Percentiles rank a stretch among this genome's conserved stretches.
phyloP scores from a whole-genome alignment of 192 early-diverging fungal species.

The Phycomyces blakesleeanus region DNA sequence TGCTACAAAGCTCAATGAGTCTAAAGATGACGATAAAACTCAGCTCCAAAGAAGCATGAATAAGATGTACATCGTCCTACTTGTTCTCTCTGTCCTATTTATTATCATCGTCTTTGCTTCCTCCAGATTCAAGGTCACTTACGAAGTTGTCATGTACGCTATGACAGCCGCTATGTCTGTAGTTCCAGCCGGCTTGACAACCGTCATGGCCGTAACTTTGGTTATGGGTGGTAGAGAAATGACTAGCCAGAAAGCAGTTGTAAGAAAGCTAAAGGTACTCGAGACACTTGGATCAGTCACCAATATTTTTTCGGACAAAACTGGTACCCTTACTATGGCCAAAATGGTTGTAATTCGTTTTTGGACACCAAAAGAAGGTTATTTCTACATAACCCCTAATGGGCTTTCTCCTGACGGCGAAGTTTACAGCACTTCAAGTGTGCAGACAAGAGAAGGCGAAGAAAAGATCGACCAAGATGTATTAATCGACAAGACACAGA shows the following conservation, averaged over 20 bases:
- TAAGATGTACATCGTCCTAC: conserved; percentile 72
- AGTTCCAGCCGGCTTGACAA: conserved; percentile 91
- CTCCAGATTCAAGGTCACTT: conserved; percentile 56
- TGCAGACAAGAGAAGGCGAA: not conserved
- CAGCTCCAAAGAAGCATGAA: conserved; percentile 64
- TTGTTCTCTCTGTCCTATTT: conserved; percentile 62
- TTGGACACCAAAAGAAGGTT: conserved; percentile 74
- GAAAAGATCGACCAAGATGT: not conserved
- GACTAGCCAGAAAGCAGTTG: conserved; percentile 85
- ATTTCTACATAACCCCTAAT: conserved; percentile 58
- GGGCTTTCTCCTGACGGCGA: conserved; percentile 64
- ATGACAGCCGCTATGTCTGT: conserved; percentile 84
- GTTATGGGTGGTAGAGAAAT: conserved; percentile 84
- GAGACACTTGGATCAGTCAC: conserved; percentile 92
- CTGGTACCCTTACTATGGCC: conserved; percentile 89
- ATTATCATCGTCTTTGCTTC: conserved; percentile 82
- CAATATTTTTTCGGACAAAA: conserved; percentile 95
- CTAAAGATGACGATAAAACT: conserved; percentile 47
- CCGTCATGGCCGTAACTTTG: conserved; percentile 91
- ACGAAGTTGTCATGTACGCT: conserved; percentile 69
- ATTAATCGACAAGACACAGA: not conserved
- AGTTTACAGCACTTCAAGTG: conserved; percentile 14
- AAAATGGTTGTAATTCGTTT: conserved; percentile 88
- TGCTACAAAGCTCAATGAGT: conserved; percentile 69
- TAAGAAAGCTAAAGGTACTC: conserved; percentile 82